Percentiles rank a stretch among this genome's conserved stretches.
Evolutionary conservation across 305 asterid genomes (phyloP).

Genomic region (Rubia occidens): DNA sequence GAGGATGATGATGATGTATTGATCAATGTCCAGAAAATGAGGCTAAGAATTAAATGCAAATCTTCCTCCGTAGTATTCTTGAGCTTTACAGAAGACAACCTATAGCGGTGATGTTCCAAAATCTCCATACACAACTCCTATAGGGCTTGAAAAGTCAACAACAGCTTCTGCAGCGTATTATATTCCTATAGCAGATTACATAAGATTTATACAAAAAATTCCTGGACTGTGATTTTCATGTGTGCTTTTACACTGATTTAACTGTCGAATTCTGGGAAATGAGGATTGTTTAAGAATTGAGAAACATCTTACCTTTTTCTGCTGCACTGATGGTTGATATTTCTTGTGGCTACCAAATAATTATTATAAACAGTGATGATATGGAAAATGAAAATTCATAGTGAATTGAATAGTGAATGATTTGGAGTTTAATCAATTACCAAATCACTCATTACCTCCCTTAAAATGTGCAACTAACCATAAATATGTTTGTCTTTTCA

Average conservation of each 20-base stretch:
- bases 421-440: too few relatives aligned
- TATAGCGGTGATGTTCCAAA: conserved; percentile 23
- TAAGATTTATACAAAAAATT: too few relatives aligned
- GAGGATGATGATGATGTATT: conserved; percentile 18
- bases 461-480: too few relatives aligned
- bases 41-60: conserved; percentile 13
- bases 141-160: conserved; percentile 22
- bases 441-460: too few relatives aligned
- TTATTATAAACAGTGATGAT: too few relatives aligned
- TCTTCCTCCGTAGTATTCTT: conserved; percentile 16
- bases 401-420: too few relatives aligned
- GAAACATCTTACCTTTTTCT: background rate
- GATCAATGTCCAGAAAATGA: conserved; percentile 25
- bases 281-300: too few relatives aligned
- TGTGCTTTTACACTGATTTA: too few relatives aligned
- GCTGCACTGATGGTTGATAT: background rate
- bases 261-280: too few relatives aligned
- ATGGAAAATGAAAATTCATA: too few relatives aligned
- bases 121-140: conserved; percentile 28
- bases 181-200: background rate
- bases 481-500: too few relatives aligned
- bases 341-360: background rate
- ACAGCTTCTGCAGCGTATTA: conserved; percentile 2
- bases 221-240: too few relatives aligned
- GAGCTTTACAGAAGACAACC: conserved; percentile 8